These are phyloP conservation scores for Globisporangium polare DNA, from an alignment of 352 stramenopile genomes.

Conservation along the genomic window DNA sequence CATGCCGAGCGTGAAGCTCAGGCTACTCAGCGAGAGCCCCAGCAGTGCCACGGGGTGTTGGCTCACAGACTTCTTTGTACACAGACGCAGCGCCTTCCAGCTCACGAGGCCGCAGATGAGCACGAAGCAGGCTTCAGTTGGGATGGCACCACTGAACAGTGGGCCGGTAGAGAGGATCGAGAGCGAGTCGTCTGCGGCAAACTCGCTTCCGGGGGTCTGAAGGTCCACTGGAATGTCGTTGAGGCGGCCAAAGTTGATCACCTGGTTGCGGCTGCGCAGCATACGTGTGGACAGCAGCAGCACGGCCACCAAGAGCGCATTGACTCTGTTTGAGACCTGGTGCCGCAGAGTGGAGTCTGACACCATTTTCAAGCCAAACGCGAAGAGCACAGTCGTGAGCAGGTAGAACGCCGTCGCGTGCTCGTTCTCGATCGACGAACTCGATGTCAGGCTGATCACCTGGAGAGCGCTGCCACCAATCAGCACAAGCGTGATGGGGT, in stretches of 20 bases:
- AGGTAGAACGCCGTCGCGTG: slow-evolving; percentile 83
- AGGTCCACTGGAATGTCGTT: slow-evolving; percentile 53
- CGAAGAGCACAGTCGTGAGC: slow-evolving; percentile 41
- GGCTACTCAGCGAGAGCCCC: slow-evolving; percentile 8
- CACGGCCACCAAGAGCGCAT: slow-evolving; percentile 17
- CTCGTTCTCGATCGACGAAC: slow-evolving; percentile 88
- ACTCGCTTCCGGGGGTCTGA: slow-evolving; percentile 54
- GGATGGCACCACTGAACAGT: slow-evolving; percentile 29
- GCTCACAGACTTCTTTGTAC: neutral
- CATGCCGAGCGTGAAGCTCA: slow-evolving; percentile 26
- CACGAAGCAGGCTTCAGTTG: slow-evolving; percentile 21
- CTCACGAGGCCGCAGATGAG: slow-evolving; percentile 38
- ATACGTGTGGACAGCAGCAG: slow-evolving; percentile 49
- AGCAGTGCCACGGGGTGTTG: neutral
- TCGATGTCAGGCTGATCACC: slow-evolving; percentile 66
- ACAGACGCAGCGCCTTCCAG: slow-evolving; percentile 20
- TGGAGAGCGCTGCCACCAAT: slow-evolving; percentile 30
- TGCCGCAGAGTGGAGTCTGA: neutral
- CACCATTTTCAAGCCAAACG: slow-evolving; percentile 17
- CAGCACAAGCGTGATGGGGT: slow-evolving; percentile 6
- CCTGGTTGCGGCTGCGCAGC: slow-evolving; percentile 73
- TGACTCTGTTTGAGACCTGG: neutral
- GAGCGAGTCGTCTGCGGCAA: slow-evolving; percentile 71
- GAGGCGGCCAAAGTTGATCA: slow-evolving; percentile 86
- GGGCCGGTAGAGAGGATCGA: slow-evolving; percentile 76